Percentiles rank a stretch among this genome's conserved stretches.
These are phyloP conservation scores for Scheffersomyces segobiensis DNA, from an alignment of 1,139 yeast species.

Conservation along the genomic window DNA sequence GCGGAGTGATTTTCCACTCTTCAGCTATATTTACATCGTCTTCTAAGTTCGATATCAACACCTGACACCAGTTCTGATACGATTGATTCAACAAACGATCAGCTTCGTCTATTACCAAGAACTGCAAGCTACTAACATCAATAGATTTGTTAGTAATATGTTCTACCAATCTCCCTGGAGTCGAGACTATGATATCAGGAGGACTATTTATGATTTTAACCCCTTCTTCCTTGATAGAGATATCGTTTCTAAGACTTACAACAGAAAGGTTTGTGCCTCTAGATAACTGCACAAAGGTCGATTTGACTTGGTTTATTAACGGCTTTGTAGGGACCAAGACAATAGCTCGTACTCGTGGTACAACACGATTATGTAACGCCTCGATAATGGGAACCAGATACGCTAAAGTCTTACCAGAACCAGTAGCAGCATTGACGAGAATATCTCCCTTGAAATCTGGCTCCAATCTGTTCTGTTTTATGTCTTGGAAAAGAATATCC, in stretches of 20 bases:
- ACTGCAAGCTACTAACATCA: slow-evolving; percentile 54
- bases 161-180: slow-evolving; percentile 95
- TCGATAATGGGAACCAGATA: slow-evolving; percentile 84
- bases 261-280: slow-evolving; percentile 68
- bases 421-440: slow-evolving; percentile 91
- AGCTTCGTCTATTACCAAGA: slow-evolving; percentile 90
- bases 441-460: slow-evolving; percentile 72
- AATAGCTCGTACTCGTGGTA: slow-evolving; percentile 75
- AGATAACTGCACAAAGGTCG: slow-evolving; percentile 59
- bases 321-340: slow-evolving; percentile 90
- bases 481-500: slow-evolving; percentile 55
- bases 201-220: slow-evolving; percentile 40
- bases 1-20: slow-evolving; percentile 31
- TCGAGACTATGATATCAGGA: slow-evolving; percentile 80
- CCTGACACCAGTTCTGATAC: slow-evolving; percentile 89
- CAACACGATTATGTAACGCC: slow-evolving; percentile 58
- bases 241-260: slow-evolving; percentile 57
- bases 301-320: slow-evolving; percentile 75
- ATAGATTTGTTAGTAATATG: slow-evolving; percentile 54
- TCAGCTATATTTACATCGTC: slow-evolving; percentile 17
- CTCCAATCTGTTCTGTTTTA: slow-evolving; percentile 42
- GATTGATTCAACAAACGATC: slow-evolving; percentile 87
- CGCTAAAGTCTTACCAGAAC: slow-evolving; percentile 94
- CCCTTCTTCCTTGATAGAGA: slow-evolving; percentile 69
- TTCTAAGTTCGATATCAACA: slow-evolving; percentile 56